Base-by-base conservation (phyloP, 805 yeast genomes). In the Suhomyces prunicola region DNA sequence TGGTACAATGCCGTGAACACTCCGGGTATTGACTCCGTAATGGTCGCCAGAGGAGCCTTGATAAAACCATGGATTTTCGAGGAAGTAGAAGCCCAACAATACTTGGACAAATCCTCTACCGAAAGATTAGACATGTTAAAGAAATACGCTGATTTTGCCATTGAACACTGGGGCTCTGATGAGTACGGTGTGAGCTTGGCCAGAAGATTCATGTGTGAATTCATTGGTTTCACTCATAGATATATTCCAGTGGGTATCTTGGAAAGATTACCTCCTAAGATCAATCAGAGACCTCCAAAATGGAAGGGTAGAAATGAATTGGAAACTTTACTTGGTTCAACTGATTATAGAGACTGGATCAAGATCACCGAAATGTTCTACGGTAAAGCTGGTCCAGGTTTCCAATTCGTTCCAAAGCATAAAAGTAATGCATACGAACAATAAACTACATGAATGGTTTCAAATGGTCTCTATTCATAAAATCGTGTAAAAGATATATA, bases 61-160 rank as follows among this genome's bases (percentile, higher is more conserved):
- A 92, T 94, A 67, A 94, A 94, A 72, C 99, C 99, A 35, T 94
- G 99, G 99, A 89, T 94, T 49, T 94, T 93, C 61, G 97, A 94
- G 73, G 99, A 94, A 72, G 82, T 94, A 52, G 96, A 93, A 54
- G 78, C 93, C 6, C 84, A 85, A 62, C 98, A 94, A 70, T 85
- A 90, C 68, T 71, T 94, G 57, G 99, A 94, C 69, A 94, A 93
- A 73, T 77, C 90, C 2, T 86, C 97, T n/a, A 76, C 86, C 19
- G 97, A 94, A 71, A 82, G 99, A 69, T 80, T 94, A 52, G 96
- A 86, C 36, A 82, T 87, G 44, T 69, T 93, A 62, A 76, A 77
- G 57, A 80, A 78, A 49, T 94, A 85, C 66, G 84, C 96, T 4
- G 73, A 85, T 51, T 88, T 75, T 67, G 97, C 99, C 0, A 77